A percentile compares a stretch with the other conserved stretches of the same genome.
phyloP scores from a whole-genome alignment of 257 asterid genomes.

The Solanum raphanifolium region DNA sequence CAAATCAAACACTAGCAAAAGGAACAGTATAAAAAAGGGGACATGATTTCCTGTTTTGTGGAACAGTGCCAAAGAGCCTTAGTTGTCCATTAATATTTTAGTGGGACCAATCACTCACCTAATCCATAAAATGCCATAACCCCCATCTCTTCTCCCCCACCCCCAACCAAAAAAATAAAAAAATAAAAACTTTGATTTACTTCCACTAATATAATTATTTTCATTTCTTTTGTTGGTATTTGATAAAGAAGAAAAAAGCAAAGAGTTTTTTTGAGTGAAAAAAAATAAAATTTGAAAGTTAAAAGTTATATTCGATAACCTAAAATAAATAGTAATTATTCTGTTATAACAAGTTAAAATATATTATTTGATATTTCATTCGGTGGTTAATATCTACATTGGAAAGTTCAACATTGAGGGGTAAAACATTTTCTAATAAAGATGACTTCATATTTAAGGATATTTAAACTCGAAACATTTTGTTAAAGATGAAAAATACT shows the following conservation, averaged over 20 bases:
- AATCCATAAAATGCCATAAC: constrained; percentile 26
- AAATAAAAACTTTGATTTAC: not conserved
- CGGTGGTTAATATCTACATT: too few species aligned
- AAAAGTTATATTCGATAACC: too few species aligned
- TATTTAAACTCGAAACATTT: too few species aligned
- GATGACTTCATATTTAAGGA: too few species aligned
- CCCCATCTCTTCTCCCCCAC: not conserved
- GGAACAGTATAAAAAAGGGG: constrained; percentile 1
- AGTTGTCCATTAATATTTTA: constrained; percentile 32
- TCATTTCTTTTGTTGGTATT: constrained; percentile 11
- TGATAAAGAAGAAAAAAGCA: constrained; percentile 8
- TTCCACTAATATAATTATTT: not conserved
- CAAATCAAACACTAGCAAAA: constrained; percentile 1
- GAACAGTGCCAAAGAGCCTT: constrained; percentile 26
- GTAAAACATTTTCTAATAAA: too few species aligned
- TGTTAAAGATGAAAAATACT: not conserved
- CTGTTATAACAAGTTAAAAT: not conserved
- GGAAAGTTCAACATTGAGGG: not conserved
- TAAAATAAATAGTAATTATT: not conserved
- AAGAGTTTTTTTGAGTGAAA: not conserved
- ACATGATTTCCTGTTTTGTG: constrained; percentile 23
- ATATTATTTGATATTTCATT: not conserved
- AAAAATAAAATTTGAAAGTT: not conserved
- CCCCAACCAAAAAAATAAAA: not conserved
- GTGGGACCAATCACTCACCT: constrained; percentile 28